Percentiles rank a stretch among this genome's conserved stretches.
These are phyloP conservation scores for Evansstolkia leycettana DNA, from an alignment of 495 filamentous ascomycete genomes.

Conservation along the genomic window DNA sequence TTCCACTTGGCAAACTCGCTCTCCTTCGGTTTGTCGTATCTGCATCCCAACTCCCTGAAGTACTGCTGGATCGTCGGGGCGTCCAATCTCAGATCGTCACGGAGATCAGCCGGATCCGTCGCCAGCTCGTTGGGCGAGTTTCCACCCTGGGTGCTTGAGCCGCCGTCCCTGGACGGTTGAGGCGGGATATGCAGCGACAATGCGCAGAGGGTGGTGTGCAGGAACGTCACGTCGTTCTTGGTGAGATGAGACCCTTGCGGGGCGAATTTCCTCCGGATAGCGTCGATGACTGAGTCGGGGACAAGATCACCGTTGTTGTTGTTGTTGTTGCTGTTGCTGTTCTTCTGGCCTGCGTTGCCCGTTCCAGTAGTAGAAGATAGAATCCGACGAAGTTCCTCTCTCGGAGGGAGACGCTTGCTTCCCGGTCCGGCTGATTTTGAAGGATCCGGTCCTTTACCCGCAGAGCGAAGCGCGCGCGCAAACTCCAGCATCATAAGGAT, in stretches of 20 bases:
- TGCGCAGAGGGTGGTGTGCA: slow-evolving; percentile 58
- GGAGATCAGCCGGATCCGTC: slow-evolving; percentile 63
- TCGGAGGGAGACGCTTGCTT: slow-evolving; percentile 8
- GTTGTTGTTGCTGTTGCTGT: slow-evolving; percentile 2
- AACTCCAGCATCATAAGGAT: slow-evolving; percentile 55
- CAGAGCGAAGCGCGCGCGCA: slow-evolving; percentile 29
- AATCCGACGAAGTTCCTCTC: slow-evolving; percentile 21
- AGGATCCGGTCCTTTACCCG: slow-evolving; percentile 7
- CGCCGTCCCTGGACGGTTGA: slow-evolving; percentile 24
- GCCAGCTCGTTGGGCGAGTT: slow-evolving; percentile 63
- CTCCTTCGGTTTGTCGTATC: slow-evolving; percentile 28
- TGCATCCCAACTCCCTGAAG: slow-evolving; percentile 74
- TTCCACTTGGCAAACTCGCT: slow-evolving; percentile 29
- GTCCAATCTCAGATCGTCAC: slow-evolving; percentile 68
- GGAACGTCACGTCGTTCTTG: slow-evolving; percentile 49
- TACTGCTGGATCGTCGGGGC: slow-evolving; percentile 45
- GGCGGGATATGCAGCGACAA: slow-evolving; percentile 43
- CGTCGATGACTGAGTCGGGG: slow-evolving; percentile 53
- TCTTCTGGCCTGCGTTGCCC: slow-evolving; percentile 5
- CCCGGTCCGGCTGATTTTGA: slow-evolving; percentile 3
- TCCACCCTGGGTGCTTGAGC: slow-evolving; percentile 32
- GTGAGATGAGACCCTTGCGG: slow-evolving; percentile 41
- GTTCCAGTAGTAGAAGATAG: slow-evolving; percentile 30
- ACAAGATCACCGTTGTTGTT: slow-evolving; percentile 11
- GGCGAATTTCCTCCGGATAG: slow-evolving; percentile 57